These are phyloP conservation scores for Barbatosphaeria neglecta DNA, from an alignment of 495 filamentous ascomycete species.

Conservation along the genomic window DNA sequence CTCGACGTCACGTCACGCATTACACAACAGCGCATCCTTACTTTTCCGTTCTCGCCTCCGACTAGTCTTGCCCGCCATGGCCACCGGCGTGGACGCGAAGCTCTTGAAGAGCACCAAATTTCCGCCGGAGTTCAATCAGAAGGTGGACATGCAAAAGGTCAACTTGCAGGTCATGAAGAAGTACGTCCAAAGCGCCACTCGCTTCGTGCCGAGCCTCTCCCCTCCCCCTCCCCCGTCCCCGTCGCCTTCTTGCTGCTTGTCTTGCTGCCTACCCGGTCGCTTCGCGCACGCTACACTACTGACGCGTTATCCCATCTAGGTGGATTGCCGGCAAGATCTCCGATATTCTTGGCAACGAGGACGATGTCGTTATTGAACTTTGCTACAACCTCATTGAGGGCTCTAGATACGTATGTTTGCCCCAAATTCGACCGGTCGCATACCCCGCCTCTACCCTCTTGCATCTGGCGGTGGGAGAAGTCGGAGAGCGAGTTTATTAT, in stretches of 20 bases:
- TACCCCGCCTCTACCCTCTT: too few species aligned
- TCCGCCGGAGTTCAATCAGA: constrained; percentile 82
- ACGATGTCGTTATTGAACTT: constrained; percentile 89
- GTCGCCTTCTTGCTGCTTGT: neutral
- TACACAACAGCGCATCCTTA: neutral
- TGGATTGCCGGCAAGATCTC: constrained; percentile 87
- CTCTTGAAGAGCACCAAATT: constrained; percentile 84
- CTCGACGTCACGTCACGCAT: neutral
- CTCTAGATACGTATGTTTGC: constrained; percentile 60
- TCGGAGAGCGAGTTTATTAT: too few species aligned
- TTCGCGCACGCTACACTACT: neutral
- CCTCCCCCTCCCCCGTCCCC: too few species aligned
- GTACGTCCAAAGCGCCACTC: constrained; percentile 40
- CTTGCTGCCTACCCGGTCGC: neutral
- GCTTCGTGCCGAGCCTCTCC: neutral
- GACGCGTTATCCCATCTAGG: constrained; percentile 32
- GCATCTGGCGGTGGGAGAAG: too few species aligned
- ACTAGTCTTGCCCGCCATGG: constrained; percentile 36
- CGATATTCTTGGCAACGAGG: constrained; percentile 77
- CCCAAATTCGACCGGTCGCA: too few species aligned
- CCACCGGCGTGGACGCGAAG: constrained; percentile 71
- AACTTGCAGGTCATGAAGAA: constrained; percentile 97
- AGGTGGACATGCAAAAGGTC: constrained; percentile 95
- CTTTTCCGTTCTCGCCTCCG: neutral
- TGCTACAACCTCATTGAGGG: constrained; percentile 83